Evolutionary conservation across 371 early-diverging fungal species (phyloP).

Genomic region (Mortierella sp.): DNA sequence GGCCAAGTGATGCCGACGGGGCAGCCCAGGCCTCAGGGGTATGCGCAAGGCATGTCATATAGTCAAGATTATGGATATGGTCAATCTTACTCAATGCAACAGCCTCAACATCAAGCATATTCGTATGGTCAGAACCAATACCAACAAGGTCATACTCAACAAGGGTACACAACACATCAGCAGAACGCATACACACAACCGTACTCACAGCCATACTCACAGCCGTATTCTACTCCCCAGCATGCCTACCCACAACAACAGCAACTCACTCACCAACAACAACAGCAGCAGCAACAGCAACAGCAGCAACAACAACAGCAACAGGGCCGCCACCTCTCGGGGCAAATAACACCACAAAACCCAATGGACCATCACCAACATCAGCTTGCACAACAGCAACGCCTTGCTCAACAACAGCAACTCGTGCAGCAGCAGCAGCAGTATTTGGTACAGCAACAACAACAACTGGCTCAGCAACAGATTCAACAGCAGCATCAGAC

Average conservation of each 20-base stretch:
- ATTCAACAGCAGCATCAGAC: neutral
- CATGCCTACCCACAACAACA: constrained; percentile 30
- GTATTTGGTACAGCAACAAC: constrained; percentile 18
- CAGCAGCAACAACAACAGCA: neutral
- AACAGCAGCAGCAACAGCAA: neutral
- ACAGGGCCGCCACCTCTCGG: constrained; percentile 14
- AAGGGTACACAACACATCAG: constrained; percentile 28
- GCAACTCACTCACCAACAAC: constrained; percentile 9
- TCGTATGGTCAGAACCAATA: constrained; percentile 25
- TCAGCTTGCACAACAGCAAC: constrained; percentile 18
- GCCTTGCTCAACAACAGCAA: constrained; percentile 26
- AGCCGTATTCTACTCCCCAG: constrained; percentile 14
- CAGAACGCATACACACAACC: constrained; percentile 21
- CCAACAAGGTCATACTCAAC: constrained; percentile 22
- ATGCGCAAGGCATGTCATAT: constrained; percentile 20
- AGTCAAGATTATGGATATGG: constrained; percentile 30
- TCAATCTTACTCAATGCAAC: constrained; percentile 12
- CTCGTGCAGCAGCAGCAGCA: constrained; percentile 24
- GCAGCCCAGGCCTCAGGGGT: constrained; percentile 24
- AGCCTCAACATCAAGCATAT: constrained; percentile 18
- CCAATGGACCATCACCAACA: constrained; percentile 13
- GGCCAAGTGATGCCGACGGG: constrained; percentile 20
- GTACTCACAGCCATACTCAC: constrained; percentile 18
- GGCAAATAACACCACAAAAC: constrained; percentile 10
- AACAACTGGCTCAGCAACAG: constrained; percentile 24